Conservation (phyloP, 2,329 filamentous ascomycete genomes). For the Nigrograna mackinnonii region DNA sequence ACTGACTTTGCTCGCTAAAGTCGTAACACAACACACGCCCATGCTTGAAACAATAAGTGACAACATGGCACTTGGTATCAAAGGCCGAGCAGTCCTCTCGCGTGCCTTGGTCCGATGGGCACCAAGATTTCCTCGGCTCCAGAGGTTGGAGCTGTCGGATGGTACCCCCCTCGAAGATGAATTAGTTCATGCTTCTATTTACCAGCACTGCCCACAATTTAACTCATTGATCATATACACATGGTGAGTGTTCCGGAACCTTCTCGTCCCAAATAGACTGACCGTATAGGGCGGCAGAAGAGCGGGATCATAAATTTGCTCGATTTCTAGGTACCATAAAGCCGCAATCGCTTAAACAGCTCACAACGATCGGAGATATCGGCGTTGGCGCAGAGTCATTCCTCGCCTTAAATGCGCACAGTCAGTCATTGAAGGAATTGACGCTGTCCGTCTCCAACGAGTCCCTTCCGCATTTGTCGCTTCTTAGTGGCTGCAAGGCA, state of each 20-base stretch:
- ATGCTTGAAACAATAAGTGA: slow-evolving; percentile 64
- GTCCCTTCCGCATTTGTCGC: slow-evolving; percentile 53
- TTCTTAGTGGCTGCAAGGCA: slow-evolving; percentile 53
- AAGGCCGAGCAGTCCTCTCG: slow-evolving; percentile 48
- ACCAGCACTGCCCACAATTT: slow-evolving; percentile 63
- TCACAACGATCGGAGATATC: slow-evolving; percentile 62
- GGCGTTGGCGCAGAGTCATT: slow-evolving; percentile 60
- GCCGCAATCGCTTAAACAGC: slow-evolving; percentile 60
- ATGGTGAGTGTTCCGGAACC: too few species aligned
- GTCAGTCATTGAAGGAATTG: slow-evolving; percentile 58
- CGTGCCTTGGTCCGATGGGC: slow-evolving; percentile 62
- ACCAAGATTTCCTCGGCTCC: slow-evolving; percentile 60
- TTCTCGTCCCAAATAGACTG: not conserved
- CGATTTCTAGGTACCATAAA: slow-evolving; percentile 61
- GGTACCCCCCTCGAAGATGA: slow-evolving; percentile 62
- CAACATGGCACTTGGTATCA: not conserved
- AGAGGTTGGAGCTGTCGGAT: slow-evolving; percentile 63
- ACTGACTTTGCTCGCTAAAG: slow-evolving; percentile 24
- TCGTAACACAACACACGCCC: slow-evolving; percentile 51
- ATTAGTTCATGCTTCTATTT: slow-evolving; percentile 57
- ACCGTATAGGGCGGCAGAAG: slow-evolving; percentile 36
- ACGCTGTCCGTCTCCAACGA: slow-evolving; percentile 55
- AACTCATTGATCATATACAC: slow-evolving; percentile 62
- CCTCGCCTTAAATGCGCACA: slow-evolving; percentile 56
- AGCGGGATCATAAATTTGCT: slow-evolving; percentile 62